These are phyloP conservation scores for Bruguiera hainesii DNA, from an alignment of 441 rosid genomes.

Conservation along the genomic window DNA sequence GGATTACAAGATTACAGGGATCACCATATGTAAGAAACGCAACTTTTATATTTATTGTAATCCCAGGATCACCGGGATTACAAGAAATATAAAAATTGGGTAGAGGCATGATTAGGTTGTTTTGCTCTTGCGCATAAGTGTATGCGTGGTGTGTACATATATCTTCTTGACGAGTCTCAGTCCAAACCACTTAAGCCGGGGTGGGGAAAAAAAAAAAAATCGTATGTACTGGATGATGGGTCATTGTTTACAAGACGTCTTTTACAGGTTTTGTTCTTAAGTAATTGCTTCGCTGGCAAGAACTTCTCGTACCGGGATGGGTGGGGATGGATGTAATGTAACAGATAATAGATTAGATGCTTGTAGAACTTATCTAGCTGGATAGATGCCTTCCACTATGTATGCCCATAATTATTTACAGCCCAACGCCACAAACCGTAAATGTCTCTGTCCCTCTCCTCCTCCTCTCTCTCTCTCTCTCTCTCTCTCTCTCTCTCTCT, in stretches of 20 bases:
- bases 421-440: neutral
- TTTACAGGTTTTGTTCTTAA: conserved; percentile 8
- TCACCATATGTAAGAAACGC: no score
- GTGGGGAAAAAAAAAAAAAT: no score
- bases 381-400: conserved; percentile 33
- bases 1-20: no score
- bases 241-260: conserved; percentile 8
- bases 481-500: neutral
- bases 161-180: neutral
- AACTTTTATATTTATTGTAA: no score
- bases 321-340: conserved; percentile 1
- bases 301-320: conserved; percentile 16
- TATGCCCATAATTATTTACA: conserved; percentile 15
- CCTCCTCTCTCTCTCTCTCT: no score
- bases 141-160: neutral
- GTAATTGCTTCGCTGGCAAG: conserved; percentile 38
- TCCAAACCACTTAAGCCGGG: no score
- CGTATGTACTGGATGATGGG: no score
- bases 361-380: conserved; percentile 24
- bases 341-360: conserved; percentile 22
- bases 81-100: neutral
- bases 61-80: neutral
- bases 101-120: no score
- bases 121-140: no score
- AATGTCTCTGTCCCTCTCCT: neutral